Base-by-base conservation (phyloP, 177 flowering plant genomes). In the Vitis hybrid region DNA sequence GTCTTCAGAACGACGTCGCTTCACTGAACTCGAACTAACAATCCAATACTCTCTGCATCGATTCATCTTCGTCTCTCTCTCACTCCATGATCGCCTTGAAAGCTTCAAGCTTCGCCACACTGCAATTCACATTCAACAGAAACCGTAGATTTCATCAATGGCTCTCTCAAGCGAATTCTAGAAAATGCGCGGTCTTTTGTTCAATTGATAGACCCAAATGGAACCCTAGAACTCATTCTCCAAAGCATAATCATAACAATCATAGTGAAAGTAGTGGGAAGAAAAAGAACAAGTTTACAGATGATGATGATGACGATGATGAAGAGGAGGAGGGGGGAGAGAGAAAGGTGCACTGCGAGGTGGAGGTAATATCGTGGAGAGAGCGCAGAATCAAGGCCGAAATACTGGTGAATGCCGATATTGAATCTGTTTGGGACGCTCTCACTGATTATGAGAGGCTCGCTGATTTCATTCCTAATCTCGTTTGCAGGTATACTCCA, bases 371-470 rank as follows among this genome's bases (percentile, higher is more conserved):
- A 15, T 94, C 99, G 1, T 94, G 99, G 99, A 76, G 97, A 77
- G 99, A 94, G 63, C 80, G 99, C 55, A 79, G 90, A 74, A 83
- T 94, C 49, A 83, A 72, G 65, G 97, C 83, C 13, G 87, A 87
- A 56, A 77, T 86, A 2, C 65, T 61, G n/a, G 95, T 94, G 2
- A 64, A 80, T 58, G 87, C 97, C 0, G 94, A 87, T 64, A 65
- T 84, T n/a, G 84, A 86, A 1, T 85, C 94, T 0, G 91, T 94
- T 16, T 94, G 99, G 99, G 74, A 78, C 54, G 88, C 89, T 65
- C 83, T 94, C 66, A 94, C 97, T 13, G 99, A 94, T 80, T 94
- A 94, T 58, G 97, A 94, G 68, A 86, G 88, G 71, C 97, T 94
- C 50, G 97, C 99, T 3, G 96, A 94, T 81, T 94, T 88, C 76